phyloP scores from a whole-genome alignment of 2,329 filamentous ascomycete genomes.

The Colletotrichum chlorophyti region DNA sequence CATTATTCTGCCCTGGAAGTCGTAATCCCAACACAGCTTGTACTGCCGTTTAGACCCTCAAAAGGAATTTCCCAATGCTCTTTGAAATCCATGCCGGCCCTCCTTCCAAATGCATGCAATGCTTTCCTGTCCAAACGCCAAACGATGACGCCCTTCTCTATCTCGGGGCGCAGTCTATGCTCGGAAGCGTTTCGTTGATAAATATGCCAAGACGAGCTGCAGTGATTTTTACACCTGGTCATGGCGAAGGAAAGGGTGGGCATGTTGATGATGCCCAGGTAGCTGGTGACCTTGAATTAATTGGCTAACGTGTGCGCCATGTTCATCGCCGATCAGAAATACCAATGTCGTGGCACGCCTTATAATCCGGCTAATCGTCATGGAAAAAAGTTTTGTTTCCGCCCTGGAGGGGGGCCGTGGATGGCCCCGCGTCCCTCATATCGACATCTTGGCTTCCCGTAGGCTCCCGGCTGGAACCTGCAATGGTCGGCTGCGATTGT shows the following conservation, averaged over 20 bases:
- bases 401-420: constrained; percentile 58
- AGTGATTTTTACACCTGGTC: background rate
- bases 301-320: no score
- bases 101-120: constrained; percentile 28
- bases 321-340: background rate
- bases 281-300: no score
- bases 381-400: constrained; percentile 58
- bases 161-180: constrained; percentile 2
- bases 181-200: background rate
- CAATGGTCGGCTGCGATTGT: constrained; percentile 37
- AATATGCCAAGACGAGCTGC: background rate
- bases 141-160: constrained; percentile 9
- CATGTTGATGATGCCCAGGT: background rate
- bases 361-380: constrained; percentile 45
- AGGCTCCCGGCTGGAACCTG: constrained; percentile 41
- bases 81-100: constrained; percentile 22
- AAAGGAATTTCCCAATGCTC: constrained; percentile 17
- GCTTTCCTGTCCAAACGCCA: constrained; percentile 29
- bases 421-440: constrained; percentile 63
- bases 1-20: background rate
- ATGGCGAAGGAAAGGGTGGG: background rate
- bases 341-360: no score
- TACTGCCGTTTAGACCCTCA: constrained; percentile 8
- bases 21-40: constrained; percentile 5
- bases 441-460: constrained; percentile 54